phyloP scores from a whole-genome alignment of 345 rosid genomes.

The Sisymbrium irio region DNA sequence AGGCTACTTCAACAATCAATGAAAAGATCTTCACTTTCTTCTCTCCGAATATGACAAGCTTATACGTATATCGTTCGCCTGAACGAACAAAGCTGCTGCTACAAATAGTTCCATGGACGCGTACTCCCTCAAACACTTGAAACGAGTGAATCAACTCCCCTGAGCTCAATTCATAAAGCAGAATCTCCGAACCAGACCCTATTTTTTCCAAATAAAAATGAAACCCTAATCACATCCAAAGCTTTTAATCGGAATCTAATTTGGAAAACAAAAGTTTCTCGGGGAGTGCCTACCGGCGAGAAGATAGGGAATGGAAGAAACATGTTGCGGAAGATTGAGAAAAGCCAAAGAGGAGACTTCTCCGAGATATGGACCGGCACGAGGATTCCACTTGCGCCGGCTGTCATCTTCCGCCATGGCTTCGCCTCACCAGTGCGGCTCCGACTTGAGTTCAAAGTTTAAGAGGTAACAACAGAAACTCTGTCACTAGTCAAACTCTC shows the following conservation, averaged over 20 bases:
- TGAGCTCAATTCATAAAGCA: conserved; percentile 56
- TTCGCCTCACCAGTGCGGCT: conserved; percentile 25
- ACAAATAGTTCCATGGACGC: conserved; percentile 76
- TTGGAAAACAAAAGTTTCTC: not conserved
- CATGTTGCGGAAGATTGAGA: conserved; percentile 52
- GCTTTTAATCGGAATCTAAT: not conserved
- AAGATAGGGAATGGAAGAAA: conserved; percentile 55
- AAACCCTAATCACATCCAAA: not conserved
- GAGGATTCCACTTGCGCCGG: conserved; percentile 42
- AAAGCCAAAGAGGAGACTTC: conserved; percentile 81
- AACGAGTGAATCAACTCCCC: conserved; percentile 54
- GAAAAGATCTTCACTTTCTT: conserved; percentile 67
- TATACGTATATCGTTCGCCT: conserved; percentile 14
- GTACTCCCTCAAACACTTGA: conserved; percentile 78
- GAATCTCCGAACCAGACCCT: conserved; percentile 85
- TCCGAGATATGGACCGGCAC: conserved; percentile 66
- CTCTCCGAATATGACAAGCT: conserved; percentile 64
- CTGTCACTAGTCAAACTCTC: not conserved
- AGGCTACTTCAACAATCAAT: conserved; percentile 33
- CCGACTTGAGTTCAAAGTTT: conserved; percentile 24
- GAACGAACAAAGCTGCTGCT: conserved; percentile 21
- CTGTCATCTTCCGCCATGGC: conserved; percentile 41
- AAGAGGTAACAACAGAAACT: conserved; percentile 2
- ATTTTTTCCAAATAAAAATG: not conserved
- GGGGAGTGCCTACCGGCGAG: conserved; percentile 50